A percentile compares a stretch with the other conserved stretches of the same genome.
Conservation (phyloP, 1,284 basidiomycete genomes). For the Exobasidium rhododendri region DNA sequence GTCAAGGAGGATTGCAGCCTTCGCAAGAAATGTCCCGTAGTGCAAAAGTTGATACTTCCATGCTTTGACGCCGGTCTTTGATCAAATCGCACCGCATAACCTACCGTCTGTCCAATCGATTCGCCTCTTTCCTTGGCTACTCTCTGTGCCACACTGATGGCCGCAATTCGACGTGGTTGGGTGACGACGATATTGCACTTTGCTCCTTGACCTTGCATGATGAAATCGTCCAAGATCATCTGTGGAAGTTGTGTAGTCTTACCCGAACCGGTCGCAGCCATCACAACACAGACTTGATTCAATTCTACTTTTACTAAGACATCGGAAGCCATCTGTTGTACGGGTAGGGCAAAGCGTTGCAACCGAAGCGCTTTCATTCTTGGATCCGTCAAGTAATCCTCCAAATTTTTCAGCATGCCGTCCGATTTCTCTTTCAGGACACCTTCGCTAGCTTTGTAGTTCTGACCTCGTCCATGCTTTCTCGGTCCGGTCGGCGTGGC, state of each 20-base stretch:
- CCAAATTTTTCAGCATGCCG: conserved; percentile 62
- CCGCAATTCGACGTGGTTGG: conserved; percentile 86
- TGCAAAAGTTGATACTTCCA: conserved; percentile 86
- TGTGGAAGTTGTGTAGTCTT: conserved; percentile 96
- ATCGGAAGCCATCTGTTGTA: conserved; percentile 56
- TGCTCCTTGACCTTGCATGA: conserved; percentile 73
- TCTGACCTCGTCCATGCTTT: conserved; percentile 19
- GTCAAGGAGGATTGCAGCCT: conserved; percentile 75
- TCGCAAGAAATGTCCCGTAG: conserved; percentile 85
- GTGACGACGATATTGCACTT: conserved; percentile 89
- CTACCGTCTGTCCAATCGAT: conserved; percentile 68
- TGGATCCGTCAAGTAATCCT: conserved; percentile 67
- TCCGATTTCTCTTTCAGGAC: conserved; percentile 63
- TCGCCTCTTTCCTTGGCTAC: conserved; percentile 87
- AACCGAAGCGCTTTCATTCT: conserved; percentile 67
- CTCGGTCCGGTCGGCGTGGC: conserved; percentile 13
- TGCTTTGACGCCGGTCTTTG: conserved; percentile 73
- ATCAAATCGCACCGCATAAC: conserved; percentile 93
- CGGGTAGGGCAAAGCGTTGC: conserved; percentile 69
- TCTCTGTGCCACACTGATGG: conserved; percentile 86
- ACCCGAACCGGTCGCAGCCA: conserved; percentile 92
- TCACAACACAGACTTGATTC: conserved; percentile 85
- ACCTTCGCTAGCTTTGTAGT: conserved; percentile 33
- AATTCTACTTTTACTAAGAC: conserved; percentile 64
- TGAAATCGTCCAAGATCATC: conserved; percentile 81